Conservation (phyloP, 345 rosid species). For the Salix caprea region DNA sequence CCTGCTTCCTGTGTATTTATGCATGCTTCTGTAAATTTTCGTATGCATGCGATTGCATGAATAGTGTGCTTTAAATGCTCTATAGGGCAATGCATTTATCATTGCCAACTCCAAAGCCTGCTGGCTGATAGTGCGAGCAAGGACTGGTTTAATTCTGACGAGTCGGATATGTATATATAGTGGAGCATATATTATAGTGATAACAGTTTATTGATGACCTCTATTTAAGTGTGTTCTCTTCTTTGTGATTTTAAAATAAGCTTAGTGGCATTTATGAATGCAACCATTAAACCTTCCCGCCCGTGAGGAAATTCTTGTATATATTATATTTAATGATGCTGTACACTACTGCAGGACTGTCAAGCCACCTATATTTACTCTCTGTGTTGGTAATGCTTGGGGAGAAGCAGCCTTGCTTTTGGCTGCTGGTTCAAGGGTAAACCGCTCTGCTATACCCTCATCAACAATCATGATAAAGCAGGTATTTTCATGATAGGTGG, state of each 20-base stretch:
- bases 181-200: neutral
- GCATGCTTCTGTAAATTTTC: neutral
- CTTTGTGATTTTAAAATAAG: neutral
- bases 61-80: neutral
- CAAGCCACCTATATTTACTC: conserved; percentile 85
- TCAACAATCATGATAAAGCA: conserved; percentile 68
- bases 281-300: neutral
- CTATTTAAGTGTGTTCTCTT: neutral
- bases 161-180: neutral
- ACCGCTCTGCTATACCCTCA: conserved; percentile 65
- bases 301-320: conserved; percentile 4
- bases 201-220: neutral
- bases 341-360: conserved; percentile 49
- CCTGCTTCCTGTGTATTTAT: neutral
- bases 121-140: neutral
- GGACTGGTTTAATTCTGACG: neutral
- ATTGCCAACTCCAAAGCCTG: neutral
- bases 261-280: conserved; percentile 5
- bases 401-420: conserved; percentile 94
- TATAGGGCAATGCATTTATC: neutral
- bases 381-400: conserved; percentile 97
- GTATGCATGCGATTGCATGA: neutral
- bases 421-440: conserved; percentile 63
- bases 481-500: conserved; percentile 29
- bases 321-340: neutral